Percentiles rank a stretch among this genome's conserved stretches.
Conservation (phyloP, 108 stramenopile genomes). For the Skeletonema menzelii region DNA sequence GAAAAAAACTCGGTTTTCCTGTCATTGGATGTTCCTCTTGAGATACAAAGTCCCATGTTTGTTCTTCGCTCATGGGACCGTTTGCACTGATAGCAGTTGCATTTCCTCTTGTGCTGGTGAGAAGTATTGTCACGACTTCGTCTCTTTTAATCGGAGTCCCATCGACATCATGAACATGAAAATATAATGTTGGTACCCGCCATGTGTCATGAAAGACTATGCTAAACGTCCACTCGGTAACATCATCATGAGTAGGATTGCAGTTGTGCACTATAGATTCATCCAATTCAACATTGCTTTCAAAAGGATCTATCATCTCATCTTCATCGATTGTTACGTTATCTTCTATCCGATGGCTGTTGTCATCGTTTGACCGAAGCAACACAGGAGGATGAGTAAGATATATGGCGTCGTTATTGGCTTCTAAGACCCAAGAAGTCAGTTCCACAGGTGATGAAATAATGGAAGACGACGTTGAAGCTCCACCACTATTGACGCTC, state of each 20-base stretch:
- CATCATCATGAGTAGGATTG: neutral
- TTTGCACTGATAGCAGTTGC: constrained; percentile 9
- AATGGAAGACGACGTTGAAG: neutral
- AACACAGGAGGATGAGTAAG: constrained; percentile 14
- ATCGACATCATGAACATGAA: constrained; percentile 40
- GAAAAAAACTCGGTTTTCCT: constrained; percentile 60
- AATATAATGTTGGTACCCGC: constrained; percentile 72
- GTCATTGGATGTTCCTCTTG: constrained; percentile 73
- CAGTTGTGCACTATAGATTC: neutral
- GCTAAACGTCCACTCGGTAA: constrained; percentile 61
- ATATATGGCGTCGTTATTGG: neutral
- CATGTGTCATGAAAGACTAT: constrained; percentile 66
- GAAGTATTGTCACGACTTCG: constrained; percentile 33
- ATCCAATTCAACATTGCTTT: neutral
- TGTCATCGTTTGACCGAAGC: neutral
- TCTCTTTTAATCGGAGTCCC: constrained; percentile 42
- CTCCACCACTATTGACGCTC: neutral
- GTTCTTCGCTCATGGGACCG: constrained; percentile 16
- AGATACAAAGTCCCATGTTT: constrained; percentile 79
- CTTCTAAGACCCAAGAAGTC: neutral
- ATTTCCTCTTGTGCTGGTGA: neutral
- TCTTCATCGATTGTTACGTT: neutral
- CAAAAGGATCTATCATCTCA: neutral
- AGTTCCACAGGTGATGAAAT: neutral
- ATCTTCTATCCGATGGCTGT: neutral